Base-by-base conservation (phyloP, 129 eudicot genomes). In the Centrapalus pauciflorus region DNA sequence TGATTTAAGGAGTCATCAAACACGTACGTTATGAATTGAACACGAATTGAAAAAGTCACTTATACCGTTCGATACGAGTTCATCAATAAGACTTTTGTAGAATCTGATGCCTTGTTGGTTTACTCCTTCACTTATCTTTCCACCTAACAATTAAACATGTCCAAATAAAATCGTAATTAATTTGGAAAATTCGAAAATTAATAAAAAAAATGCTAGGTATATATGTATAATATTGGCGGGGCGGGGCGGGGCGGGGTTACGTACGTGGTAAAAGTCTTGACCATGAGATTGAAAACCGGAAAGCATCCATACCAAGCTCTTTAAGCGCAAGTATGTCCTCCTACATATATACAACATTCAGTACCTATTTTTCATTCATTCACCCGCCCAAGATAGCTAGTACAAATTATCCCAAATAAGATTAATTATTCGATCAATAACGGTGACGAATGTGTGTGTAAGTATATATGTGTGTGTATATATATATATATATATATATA, bases 101-200 rank as follows among this genome's bases (percentile, higher is more conserved):
- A 72, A 77, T 20, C 13, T 56, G 13, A 81, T 23, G 3, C 86
- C 86, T 56, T 73, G 66, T 23, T 63, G 11, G 46, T 81, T 77
- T 41, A 81, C 77, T 67, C 86, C 86, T 29, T 56, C 45, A 45
- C 62, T 68, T 27, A 81, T 7, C 70, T 68, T 72, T 48, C 86
- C 86, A 28, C 21, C 86, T 81, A 79, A 27, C 14, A 19, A 72
- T 2, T 3, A 33, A 6, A 5, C 17, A 50, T 0, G 21, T 2
- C 10, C 16, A 10, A 50, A 14, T 50, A 20, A 16, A 26, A 13
- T 6, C 45, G 45, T 6, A 37, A 8, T 13, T 20, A 37, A 1
- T 5, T 20, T 12, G n/a, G n/a, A n/a, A 4, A 8, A 3, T 16
- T 50, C 20, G 9, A 12, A 2, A 3, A 8, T 50, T 50, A 14